phyloP scores from a whole-genome alignment of 805 yeast species.

The Saccharomyces jurei region DNA sequence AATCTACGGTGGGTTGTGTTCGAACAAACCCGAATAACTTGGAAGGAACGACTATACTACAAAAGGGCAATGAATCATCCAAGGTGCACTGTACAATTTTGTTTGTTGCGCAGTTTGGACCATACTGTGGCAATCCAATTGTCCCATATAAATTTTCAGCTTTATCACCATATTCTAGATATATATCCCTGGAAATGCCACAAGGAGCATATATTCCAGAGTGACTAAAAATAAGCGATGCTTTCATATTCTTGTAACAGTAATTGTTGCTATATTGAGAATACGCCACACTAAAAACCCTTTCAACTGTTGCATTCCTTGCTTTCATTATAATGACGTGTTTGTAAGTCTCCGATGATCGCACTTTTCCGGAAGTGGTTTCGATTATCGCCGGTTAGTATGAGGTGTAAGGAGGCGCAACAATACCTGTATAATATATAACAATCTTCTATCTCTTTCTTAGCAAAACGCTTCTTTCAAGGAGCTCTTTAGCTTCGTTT shows the following conservation, averaged over 20 bases:
- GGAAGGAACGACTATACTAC: slow-evolving; percentile 10
- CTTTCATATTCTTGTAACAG: background rate
- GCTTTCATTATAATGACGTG: background rate
- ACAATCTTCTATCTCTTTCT: slow-evolving; percentile 5
- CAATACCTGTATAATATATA: background rate
- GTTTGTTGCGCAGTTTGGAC: background rate
- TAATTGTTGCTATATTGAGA: no score
- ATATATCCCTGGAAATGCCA: background rate
- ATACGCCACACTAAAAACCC: no score
- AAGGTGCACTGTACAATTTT: slow-evolving; percentile 5
- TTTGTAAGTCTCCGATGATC: background rate
- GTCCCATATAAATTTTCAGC: slow-evolving; percentile 6
- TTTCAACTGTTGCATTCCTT: background rate
- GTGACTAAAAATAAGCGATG: background rate
- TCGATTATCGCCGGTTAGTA: background rate
- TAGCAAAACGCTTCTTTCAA: slow-evolving; percentile 28
- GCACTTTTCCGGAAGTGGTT: background rate
- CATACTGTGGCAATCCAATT: slow-evolving; percentile 8
- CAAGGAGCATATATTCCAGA: background rate
- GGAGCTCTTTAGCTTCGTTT: slow-evolving; percentile 81
- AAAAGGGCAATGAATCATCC: slow-evolving; percentile 7
- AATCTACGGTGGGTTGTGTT: slow-evolving; percentile 10
- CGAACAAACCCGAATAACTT: slow-evolving; percentile 4
- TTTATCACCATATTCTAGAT: background rate
- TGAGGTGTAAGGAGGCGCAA: background rate